Evolutionary conservation across 2,329 filamentous ascomycete genomes (phyloP).

Genomic region (Fusarium proliferatum): DNA sequence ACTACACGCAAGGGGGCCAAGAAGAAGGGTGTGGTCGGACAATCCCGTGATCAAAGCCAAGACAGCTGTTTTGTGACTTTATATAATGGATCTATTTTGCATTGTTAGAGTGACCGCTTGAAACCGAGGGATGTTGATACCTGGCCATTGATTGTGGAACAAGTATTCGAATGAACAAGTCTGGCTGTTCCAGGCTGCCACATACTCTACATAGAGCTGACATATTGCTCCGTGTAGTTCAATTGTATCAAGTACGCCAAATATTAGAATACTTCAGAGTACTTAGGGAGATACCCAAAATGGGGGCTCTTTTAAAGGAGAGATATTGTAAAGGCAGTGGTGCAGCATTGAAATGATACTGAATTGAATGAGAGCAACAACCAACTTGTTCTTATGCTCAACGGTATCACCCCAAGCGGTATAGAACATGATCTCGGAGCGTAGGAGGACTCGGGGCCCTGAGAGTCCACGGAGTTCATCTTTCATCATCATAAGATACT

Average conservation of each 20-base stretch:
- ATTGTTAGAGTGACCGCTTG: neutral
- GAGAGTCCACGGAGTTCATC: neutral
- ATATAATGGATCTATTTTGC: neutral
- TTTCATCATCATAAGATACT: neutral
- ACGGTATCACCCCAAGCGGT: neutral
- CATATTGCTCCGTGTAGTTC: neutral
- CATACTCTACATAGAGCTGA: neutral
- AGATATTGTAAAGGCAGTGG: accelerated
- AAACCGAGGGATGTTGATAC: neutral
- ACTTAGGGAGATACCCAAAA: too few species aligned
- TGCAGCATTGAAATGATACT: neutral
- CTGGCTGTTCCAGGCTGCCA: neutral
- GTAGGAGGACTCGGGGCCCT: neutral
- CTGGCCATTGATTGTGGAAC: neutral
- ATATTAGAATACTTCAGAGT: neutral
- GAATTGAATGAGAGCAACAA: neutral
- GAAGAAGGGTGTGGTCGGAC: conserved; percentile 23
- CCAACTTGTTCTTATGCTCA: neutral
- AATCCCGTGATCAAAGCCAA: conserved; percentile 21
- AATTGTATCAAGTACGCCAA: neutral
- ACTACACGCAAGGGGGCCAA: neutral
- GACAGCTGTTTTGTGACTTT: neutral
- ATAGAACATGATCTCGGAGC: neutral
- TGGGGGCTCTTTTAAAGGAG: neutral
- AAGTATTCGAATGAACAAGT: neutral